Evolutionary conservation across 345 rosid genomes (phyloP).

Genomic region (Syzygium oleosum): DNA sequence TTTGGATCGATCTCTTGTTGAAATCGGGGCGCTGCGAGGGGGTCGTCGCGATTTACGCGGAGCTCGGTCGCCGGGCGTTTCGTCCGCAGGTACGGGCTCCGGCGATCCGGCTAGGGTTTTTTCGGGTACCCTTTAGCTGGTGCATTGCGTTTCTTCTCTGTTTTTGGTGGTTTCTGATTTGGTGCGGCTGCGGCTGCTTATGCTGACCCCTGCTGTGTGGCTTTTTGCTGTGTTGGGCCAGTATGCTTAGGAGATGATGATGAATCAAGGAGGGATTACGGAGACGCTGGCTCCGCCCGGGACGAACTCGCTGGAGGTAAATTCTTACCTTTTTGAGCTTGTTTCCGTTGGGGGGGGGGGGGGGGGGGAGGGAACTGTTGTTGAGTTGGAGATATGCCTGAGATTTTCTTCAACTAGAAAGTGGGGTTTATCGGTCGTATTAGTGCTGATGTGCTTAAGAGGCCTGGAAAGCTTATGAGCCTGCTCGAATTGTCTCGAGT

Average conservation of each 20-base stretch:
- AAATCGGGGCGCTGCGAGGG: background rate
- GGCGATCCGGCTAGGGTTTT: background rate
- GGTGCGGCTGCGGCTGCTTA: background rate
- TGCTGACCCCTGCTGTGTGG: background rate
- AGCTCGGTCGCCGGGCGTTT: background rate
- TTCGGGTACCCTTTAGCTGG: background rate
- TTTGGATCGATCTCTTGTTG: background rate
- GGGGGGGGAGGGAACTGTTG: background rate
- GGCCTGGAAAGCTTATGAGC: background rate
- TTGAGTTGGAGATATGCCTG: background rate
- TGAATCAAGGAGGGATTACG: slow-evolving; percentile 71
- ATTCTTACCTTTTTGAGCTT: background rate
- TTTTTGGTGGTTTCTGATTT: background rate
- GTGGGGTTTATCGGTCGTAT: background rate
- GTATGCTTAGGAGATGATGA: slow-evolving; percentile 45
- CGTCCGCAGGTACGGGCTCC: background rate
- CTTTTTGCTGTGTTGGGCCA: slow-evolving; percentile 11
- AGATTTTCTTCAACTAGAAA: background rate
- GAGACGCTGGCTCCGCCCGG: slow-evolving; percentile 51
- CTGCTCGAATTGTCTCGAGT: background rate
- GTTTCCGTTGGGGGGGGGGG: too few relatives aligned
- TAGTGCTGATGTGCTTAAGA: background rate
- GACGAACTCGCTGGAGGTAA: slow-evolving; percentile 68
- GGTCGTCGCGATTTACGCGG: background rate
- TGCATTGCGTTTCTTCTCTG: background rate